Evolutionary conservation across 306 rosid species (phyloP).

Genomic region (Lithocarpus polystachyus): DNA sequence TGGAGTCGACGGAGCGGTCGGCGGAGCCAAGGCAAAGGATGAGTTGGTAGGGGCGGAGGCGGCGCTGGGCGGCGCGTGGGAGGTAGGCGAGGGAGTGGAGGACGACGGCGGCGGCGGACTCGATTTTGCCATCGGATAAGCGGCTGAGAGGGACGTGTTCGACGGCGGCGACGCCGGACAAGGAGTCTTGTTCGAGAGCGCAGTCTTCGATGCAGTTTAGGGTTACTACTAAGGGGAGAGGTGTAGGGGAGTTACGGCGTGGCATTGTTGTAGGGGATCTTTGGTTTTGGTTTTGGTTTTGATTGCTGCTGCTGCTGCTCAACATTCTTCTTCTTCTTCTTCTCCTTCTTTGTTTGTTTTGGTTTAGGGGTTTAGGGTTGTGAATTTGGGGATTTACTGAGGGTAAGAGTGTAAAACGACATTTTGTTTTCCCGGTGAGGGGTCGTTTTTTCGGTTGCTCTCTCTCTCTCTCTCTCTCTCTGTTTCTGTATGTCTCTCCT

Average conservation of each 20-base stretch:
- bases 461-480: too few species aligned
- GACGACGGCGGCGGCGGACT: conserved; percentile 82
- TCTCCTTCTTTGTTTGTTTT: background rate
- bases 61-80: conserved; percentile 98
- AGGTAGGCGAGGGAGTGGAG: conserved; percentile 90
- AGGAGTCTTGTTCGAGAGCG: conserved; percentile 70
- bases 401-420: conserved; percentile 10
- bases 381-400: conserved; percentile 4
- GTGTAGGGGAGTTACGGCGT: conserved; percentile 53
- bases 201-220: conserved; percentile 95
- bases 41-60: conserved; percentile 87
- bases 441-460: background rate
- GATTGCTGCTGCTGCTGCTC: conserved; percentile 6
- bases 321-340: background rate
- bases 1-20: conserved; percentile 80
- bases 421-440: background rate
- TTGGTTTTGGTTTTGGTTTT: conserved; percentile 16
- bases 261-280: conserved; percentile 68
- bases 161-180: conserved; percentile 71
- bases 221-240: conserved; percentile 74
- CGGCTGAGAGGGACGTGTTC: conserved; percentile 91
- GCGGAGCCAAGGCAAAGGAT: conserved; percentile 93
- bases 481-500: background rate
- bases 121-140: conserved; percentile 83
- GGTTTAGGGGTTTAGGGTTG: conserved; percentile 28